Percentiles rank a stretch among this genome's conserved stretches.
Conservation (phyloP, 2,329 filamentous ascomycete genomes). For the Claviceps pusilla region DNA sequence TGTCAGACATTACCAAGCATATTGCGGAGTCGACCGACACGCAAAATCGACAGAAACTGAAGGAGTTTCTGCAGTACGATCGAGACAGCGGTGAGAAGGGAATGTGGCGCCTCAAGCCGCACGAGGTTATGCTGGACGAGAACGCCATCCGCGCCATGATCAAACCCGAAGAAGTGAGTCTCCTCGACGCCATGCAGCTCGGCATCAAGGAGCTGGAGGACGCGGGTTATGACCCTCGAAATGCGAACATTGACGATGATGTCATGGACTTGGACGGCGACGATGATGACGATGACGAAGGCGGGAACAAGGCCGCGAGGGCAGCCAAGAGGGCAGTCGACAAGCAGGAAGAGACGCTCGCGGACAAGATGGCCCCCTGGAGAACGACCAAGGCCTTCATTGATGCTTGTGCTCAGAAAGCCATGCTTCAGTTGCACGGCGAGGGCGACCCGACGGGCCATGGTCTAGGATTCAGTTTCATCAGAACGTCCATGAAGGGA, state of each 20-base stretch:
- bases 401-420: slow-evolving; percentile 83
- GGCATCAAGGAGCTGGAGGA: slow-evolving; percentile 83
- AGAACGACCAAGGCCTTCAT: slow-evolving; percentile 93
- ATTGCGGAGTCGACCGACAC: slow-evolving; percentile 88
- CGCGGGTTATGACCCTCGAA: slow-evolving; percentile 63
- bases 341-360: slow-evolving; percentile 53
- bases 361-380: slow-evolving; percentile 88
- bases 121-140: slow-evolving; percentile 66
- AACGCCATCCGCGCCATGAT: slow-evolving; percentile 73
- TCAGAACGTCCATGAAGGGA: slow-evolving; percentile 97
- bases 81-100: slow-evolving; percentile 59
- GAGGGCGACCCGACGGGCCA: slow-evolving; percentile 89
- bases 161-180: slow-evolving; percentile 85
- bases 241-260: slow-evolving; percentile 47
- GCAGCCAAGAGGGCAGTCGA: slow-evolving; percentile 29
- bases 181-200: slow-evolving; percentile 93
- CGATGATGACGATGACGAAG: slow-evolving; percentile 31
- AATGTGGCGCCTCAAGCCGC: slow-evolving; percentile 60
- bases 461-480: slow-evolving; percentile 89
- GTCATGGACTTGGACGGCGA: slow-evolving; percentile 50
- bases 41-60: slow-evolving; percentile 90
- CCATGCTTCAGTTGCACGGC: slow-evolving; percentile 89
- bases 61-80: slow-evolving; percentile 87
- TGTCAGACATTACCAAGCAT: slow-evolving; percentile 80
- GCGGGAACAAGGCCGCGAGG: slow-evolving; percentile 24